phyloP scores from a whole-genome alignment of 306 rosid genomes.

The Glycine tomentella region DNA sequence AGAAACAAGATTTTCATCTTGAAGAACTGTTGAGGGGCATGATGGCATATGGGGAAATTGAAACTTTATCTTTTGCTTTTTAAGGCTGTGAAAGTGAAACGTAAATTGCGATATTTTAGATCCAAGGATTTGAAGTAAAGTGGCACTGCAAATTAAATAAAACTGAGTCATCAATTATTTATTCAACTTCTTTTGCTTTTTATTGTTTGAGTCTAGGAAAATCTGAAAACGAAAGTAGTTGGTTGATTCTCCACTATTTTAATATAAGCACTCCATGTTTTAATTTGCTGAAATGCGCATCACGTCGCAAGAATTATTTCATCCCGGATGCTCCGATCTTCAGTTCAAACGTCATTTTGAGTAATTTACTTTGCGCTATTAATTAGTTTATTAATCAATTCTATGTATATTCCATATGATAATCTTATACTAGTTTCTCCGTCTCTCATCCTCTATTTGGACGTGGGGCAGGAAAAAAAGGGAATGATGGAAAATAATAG shows the following conservation, averaged over 20 bases:
- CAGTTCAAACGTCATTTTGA: neutral
- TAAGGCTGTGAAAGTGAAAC: constrained; percentile 35
- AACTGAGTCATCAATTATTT: constrained; percentile 4
- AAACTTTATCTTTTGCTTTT: constrained; percentile 36
- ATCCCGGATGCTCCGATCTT: neutral
- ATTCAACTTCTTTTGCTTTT: constrained; percentile 24
- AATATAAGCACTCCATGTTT: no score
- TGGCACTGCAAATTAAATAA: constrained; percentile 1
- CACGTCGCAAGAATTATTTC: neutral
- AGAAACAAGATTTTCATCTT: constrained; percentile 22
- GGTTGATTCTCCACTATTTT: no score
- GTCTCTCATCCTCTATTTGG: no score
- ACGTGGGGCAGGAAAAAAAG: no score
- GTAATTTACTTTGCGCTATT: neutral
- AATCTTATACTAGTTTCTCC: neutral
- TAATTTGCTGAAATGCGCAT: no score
- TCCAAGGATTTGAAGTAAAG: constrained; percentile 54
- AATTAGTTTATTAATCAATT: neutral
- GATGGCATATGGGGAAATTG: neutral
- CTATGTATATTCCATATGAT: neutral
- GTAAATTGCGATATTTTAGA: constrained; percentile 15
- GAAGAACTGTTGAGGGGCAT: constrained; percentile 10
- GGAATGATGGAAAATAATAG: no score
- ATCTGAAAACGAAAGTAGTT: no score
- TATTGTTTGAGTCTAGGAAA: neutral